Conservation (phyloP, 352 stramenopile species). For the Globisporangium barbulae region DNA sequence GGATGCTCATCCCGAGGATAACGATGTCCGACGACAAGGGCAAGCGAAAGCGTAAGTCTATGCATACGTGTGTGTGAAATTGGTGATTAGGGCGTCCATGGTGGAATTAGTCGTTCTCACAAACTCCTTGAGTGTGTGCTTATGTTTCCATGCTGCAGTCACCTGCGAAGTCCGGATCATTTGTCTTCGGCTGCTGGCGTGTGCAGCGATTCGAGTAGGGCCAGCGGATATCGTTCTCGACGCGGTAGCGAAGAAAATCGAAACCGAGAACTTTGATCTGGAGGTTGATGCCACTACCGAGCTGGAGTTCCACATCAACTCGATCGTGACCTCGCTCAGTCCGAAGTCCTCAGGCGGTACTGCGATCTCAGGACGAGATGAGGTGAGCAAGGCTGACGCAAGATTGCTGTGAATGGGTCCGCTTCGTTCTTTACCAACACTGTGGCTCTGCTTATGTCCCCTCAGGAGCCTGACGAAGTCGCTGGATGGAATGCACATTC, state of each 20-base stretch:
- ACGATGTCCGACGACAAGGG: slow-evolving; percentile 17
- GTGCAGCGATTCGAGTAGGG: slow-evolving; percentile 38
- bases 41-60: slow-evolving; percentile 35
- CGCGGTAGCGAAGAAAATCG: slow-evolving; percentile 27
- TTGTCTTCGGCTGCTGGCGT: slow-evolving; percentile 50
- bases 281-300: slow-evolving; percentile 47
- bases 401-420: background rate
- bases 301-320: slow-evolving; percentile 43
- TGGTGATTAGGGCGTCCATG: background rate
- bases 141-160: slow-evolving; percentile 18
- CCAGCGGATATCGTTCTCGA: slow-evolving; percentile 37
- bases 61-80: background rate
- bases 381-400: slow-evolving; percentile 19
- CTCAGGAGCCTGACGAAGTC: slow-evolving; percentile 10
- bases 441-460: background rate
- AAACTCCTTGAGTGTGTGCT: background rate
- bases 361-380: slow-evolving; percentile 22
- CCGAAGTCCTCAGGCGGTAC: slow-evolving; percentile 16
- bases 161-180: slow-evolving; percentile 41
- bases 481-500: slow-evolving; percentile 32
- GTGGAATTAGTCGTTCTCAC: background rate
- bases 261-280: slow-evolving; percentile 28
- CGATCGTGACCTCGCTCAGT: slow-evolving; percentile 31
- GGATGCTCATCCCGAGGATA: slow-evolving; percentile 38
- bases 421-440: background rate